Base-by-base conservation (phyloP, 345 rosid genomes). In the Noccaea bulbosa region DNA sequence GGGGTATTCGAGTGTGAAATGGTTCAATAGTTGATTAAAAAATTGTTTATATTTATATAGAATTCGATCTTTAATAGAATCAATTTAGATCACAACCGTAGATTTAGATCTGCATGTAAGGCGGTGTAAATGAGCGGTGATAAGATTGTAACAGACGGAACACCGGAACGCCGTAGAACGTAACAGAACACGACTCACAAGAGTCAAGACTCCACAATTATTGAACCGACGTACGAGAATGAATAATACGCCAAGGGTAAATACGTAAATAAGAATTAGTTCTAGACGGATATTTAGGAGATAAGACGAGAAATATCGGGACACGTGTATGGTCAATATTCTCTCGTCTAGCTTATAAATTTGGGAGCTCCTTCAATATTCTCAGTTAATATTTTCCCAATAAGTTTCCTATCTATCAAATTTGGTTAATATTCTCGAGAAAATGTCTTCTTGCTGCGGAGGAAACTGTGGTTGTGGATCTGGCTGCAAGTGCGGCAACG, bases 371-470 rank as follows among this genome's bases (percentile, higher is more conserved):
- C 37, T 4, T 34, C 20, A 2, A n/a, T n/a, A 2, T 32, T 22
- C 24, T 2, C 24, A n/a, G n/a, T n/a, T n/a, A 22, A 22, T 22
- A 22, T 2, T 22, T 27, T 27, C 30, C 30, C 30, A 20, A 20
- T 20, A 24, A 35, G n/a, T 20, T 16, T 58, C 6, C 9, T 6
- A 11, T 5, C 60, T 4, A 10, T 40, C 33, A 33, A 11, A 35
- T 38, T 40, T 50, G 3, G 11, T n/a, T 20, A 1, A 60, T 10
- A 44, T 27, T 40, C 41, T 62, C 11, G 54, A 62, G 77, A 83
- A 74, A 62, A 91, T 91, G 96, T 89, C 96, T 63, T 89, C 96
- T 63, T 77, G 85, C 85, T 80, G 88, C 11, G 87, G 83, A 37
- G 90, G 84, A 76, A 84, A 81, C 85, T 79, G 90, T 32, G 85